phyloP scores from a whole-genome alignment of 2,329 filamentous ascomycete genomes.

The Phoma sp. region DNA sequence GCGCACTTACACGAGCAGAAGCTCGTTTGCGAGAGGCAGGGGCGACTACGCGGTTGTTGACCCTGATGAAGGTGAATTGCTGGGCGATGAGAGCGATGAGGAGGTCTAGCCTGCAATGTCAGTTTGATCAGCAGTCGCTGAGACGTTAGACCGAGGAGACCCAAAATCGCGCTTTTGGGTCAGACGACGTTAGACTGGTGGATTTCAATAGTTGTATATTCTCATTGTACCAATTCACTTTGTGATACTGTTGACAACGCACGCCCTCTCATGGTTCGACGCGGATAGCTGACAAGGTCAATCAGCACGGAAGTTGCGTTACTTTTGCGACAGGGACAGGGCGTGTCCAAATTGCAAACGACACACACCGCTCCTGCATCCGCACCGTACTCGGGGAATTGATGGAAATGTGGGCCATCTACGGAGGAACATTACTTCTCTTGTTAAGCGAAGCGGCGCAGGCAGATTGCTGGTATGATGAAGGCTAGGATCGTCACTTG shows the following conservation, averaged over 20 bases:
- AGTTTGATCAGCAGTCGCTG: background rate
- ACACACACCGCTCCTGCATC: slow-evolving; percentile 13
- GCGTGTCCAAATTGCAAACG: slow-evolving; percentile 1
- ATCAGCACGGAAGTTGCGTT: slow-evolving; percentile 4
- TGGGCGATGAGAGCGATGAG: slow-evolving; percentile 93
- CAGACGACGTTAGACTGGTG: slow-evolving; percentile 1
- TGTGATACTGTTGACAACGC: slow-evolving; percentile 1
- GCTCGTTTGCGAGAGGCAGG: slow-evolving; percentile 84
- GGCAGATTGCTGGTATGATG: slow-evolving; percentile 14
- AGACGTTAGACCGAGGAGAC: background rate
- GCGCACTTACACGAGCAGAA: slow-evolving; percentile 82
- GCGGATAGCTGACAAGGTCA: background rate
- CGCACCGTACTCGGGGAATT: slow-evolving; percentile 8
- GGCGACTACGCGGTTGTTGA: slow-evolving; percentile 90
- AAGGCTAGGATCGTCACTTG: slow-evolving; percentile 8
- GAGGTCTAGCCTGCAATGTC: slow-evolving; percentile 62
- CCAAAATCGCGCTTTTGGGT: slow-evolving; percentile 1
- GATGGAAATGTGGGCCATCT: slow-evolving; percentile 5
- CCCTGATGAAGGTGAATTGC: slow-evolving; percentile 90
- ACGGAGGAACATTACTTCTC: slow-evolving; percentile 5
- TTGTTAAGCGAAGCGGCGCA: slow-evolving; percentile 11
- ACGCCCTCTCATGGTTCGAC: slow-evolving; percentile 2
- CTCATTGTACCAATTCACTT: slow-evolving; percentile 20
- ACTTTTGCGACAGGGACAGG: background rate
- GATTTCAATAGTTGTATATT: slow-evolving; percentile 17